Conservation (phyloP, 345 rosid genomes). For the Acer yangbiense region DNA sequence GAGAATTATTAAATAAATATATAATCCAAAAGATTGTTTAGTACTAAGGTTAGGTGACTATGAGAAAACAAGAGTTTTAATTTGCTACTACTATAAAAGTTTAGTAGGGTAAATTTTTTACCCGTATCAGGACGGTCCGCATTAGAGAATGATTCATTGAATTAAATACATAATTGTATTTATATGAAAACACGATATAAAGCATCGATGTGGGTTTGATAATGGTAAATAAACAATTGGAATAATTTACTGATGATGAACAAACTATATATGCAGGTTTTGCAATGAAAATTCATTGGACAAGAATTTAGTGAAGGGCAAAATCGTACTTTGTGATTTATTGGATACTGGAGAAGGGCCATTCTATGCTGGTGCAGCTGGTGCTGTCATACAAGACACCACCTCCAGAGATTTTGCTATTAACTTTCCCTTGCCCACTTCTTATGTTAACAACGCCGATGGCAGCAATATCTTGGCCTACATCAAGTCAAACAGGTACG, state of each 20-base stretch:
- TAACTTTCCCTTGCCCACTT: constrained; percentile 28
- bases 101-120: too few relatives aligned
- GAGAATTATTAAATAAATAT: too few relatives aligned
- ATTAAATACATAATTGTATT: too few relatives aligned
- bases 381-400: constrained; percentile 19
- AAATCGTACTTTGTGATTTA: constrained; percentile 36
- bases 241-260: neutral
- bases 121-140: neutral
- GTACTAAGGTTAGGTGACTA: too few relatives aligned
- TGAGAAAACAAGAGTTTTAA: too few relatives aligned
- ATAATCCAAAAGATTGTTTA: too few relatives aligned
- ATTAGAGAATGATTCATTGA: too few relatives aligned
- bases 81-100: too few relatives aligned
- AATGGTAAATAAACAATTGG: neutral
- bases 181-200: neutral
- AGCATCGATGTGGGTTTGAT: neutral
- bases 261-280: constrained; percentile 15
- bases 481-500: constrained; percentile 27
- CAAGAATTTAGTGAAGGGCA: constrained; percentile 33
- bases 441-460: constrained; percentile 11
- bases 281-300: constrained; percentile 25
- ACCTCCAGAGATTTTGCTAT: neutral
- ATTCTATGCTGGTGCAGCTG: constrained; percentile 35
- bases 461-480: constrained; percentile 15
- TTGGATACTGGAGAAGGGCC: constrained; percentile 1